Evolutionary conservation across 2,329 filamentous ascomycete genomes (phyloP), one percentile per base, ranked within the genome.

Genomic region (Fusarium sp.): DNA sequence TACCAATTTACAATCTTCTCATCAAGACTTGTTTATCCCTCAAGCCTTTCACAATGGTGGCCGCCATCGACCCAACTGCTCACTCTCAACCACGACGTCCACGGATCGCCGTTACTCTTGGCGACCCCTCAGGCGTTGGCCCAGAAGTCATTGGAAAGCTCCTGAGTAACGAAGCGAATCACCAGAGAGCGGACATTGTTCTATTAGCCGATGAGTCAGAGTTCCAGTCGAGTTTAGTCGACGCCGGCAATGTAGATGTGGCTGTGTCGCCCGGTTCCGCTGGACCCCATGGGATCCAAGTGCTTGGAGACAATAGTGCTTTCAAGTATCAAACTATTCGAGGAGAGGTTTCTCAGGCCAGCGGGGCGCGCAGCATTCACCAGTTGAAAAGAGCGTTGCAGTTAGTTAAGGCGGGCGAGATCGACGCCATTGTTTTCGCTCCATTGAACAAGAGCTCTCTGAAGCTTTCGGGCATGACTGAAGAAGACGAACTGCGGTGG

Each of bases 401-500:
- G 30, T 44, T 79, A 28, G 78, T 74, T 1, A 41, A 75, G 39
- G 59, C 43, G 2, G 75, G 74, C 16, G 66, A 76, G 37, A 64
- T 75, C 11, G 77, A 79, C 47, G 77, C 71, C n/a, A 78, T 80
- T 46, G 73, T 79, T 5, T 79, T 79, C 54, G 69, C 73, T 2
- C 78, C 78, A 6, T 61, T 80, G 31, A 80, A 80, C 68, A 79
- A 80, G 70, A 76, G 66, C 27, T 78, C 78, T 0, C 63, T 79
- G 31, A 75, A 79, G 54, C 53, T 72, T n/a, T 77, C 77, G 1
- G 78, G 78, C 9, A 79, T 79, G 77, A 65, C 65, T n/a, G 78
- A 79, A 59, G 77, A 78, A 47, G 78, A 79, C 43, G 77, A 80
- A 64, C 67, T 80, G 44, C 70, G 78, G 12, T 80, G 78, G 78